Percentiles rank a stretch among this genome's conserved stretches.
Conservation (phyloP, 768 basidiomycete species). For the Pholiota microspora region DNA sequence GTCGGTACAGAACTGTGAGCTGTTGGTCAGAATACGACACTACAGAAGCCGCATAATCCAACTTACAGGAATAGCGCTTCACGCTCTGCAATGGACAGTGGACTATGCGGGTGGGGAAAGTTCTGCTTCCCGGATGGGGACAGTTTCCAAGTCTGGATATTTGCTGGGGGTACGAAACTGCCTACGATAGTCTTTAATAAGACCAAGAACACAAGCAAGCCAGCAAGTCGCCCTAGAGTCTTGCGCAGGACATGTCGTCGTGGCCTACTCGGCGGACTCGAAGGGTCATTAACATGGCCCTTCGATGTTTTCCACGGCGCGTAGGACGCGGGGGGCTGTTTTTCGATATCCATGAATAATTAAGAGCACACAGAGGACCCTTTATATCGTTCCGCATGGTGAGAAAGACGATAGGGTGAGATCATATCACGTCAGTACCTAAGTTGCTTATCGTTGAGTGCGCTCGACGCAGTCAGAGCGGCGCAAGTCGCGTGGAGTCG, state of each 20-base stretch:
- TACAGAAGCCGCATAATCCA: neutral
- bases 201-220: constrained; percentile 6
- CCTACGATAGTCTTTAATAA: constrained; percentile 4
- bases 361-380: constrained; percentile 8
- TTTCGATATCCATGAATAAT: constrained; percentile 26
- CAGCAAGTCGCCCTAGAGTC: constrained; percentile 1
- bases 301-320: too few relatives aligned
- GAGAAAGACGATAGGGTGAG: constrained; percentile 3
- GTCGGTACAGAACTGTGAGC: constrained; percentile 42
- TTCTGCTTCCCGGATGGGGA: neutral
- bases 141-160: constrained; percentile 3
- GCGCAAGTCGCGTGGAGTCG: too few relatives aligned
- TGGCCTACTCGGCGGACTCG: neutral
- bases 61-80: constrained; percentile 33
- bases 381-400: constrained; percentile 1
- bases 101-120: constrained; percentile 18
- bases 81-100: constrained; percentile 22
- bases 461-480: too few relatives aligned
- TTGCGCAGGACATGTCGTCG: constrained; percentile 1
- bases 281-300: neutral
- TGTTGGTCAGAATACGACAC: neutral
- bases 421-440: constrained; percentile 4
- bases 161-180: neutral
- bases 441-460: neutral
- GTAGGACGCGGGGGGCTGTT: constrained; percentile 11